phyloP scores from a whole-genome alignment of 352 stramenopile genomes.

The Phytopythium sindhum region DNA sequence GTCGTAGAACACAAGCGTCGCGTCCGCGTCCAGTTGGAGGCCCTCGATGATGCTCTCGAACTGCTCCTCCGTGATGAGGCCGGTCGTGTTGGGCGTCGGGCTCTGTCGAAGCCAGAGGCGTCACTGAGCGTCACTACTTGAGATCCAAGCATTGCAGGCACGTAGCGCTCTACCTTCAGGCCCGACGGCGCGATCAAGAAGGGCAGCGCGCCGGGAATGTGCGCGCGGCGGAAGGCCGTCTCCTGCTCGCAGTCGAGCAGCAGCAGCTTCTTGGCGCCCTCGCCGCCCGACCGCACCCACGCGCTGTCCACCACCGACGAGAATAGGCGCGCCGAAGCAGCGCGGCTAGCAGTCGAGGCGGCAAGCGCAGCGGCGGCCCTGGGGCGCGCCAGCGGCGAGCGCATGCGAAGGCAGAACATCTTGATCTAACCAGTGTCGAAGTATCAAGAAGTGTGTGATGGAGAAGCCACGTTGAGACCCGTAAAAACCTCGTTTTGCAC shows the following conservation, averaged over 20 bases:
- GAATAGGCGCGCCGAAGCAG: slow-evolving; percentile 8
- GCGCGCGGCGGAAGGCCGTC: slow-evolving; percentile 40
- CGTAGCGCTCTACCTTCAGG: slow-evolving; percentile 32
- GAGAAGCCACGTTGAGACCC: slow-evolving; percentile 42
- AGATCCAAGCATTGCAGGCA: no score
- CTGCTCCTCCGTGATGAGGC: slow-evolving; percentile 35
- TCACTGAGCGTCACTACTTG: background rate
- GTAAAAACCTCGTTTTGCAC: slow-evolving; percentile 24
- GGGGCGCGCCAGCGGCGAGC: background rate
- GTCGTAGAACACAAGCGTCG: slow-evolving; percentile 78
- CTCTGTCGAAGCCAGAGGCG: slow-evolving; percentile 13
- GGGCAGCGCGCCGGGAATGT: slow-evolving; percentile 42
- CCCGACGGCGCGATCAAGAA: slow-evolving; percentile 42
- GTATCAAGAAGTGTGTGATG: slow-evolving; percentile 23
- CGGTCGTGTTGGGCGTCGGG: slow-evolving; percentile 32
- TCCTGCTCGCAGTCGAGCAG: slow-evolving; percentile 65
- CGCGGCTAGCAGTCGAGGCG: background rate
- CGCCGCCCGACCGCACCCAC: slow-evolving; percentile 28
- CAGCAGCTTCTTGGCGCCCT: slow-evolving; percentile 20
- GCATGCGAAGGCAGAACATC: background rate
- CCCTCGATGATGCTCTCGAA: slow-evolving; percentile 43
- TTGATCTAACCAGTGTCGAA: background rate
- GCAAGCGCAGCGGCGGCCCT: background rate
- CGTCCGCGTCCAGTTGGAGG: slow-evolving; percentile 40
- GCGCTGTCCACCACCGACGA: slow-evolving; percentile 39